A percentile compares a stretch with the other conserved stretches of the same genome.
Conservation (phyloP, 176 grass and related monocot species). For the Phoenix dactylifera region DNA sequence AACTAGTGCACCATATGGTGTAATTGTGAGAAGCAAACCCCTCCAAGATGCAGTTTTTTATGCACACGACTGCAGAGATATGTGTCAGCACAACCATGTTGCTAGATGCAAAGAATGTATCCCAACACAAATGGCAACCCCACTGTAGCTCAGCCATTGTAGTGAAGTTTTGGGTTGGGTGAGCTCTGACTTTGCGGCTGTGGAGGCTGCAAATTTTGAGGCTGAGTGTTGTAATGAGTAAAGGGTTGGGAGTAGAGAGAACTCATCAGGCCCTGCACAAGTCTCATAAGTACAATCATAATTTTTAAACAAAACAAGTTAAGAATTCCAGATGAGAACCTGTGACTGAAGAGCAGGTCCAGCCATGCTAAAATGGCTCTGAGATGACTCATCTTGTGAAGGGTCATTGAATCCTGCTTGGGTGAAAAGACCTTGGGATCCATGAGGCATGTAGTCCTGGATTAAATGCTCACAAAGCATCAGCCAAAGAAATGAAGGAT, state of each 20-base stretch:
- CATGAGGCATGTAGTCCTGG: constrained; percentile 85
- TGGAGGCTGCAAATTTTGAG: neutral
- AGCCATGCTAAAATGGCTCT: constrained; percentile 72
- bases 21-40: constrained; percentile 16
- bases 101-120: constrained; percentile 8
- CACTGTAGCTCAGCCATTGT: constrained; percentile 4
- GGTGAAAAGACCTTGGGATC: constrained; percentile 92
- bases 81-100: constrained; percentile 10
- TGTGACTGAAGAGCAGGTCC: constrained; percentile 67
- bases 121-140: neutral
- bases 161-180: constrained; percentile 1
- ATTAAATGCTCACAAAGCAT: constrained; percentile 4
- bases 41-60: constrained; percentile 25
- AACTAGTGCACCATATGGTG: constrained; percentile 23
- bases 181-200: constrained; percentile 1
- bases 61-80: constrained; percentile 14
- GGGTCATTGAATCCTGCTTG: constrained; percentile 85
- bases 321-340: constrained; percentile 28
- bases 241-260: constrained; percentile 13
- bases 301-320: neutral
- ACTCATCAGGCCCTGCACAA: neutral
- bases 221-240: neutral
- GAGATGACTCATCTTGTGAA: constrained; percentile 86
- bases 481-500: no score
- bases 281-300: neutral